These are phyloP conservation scores for Mycena galopus DNA, from an alignment of 768 basidiomycete genomes.

Conservation along the genomic window DNA sequence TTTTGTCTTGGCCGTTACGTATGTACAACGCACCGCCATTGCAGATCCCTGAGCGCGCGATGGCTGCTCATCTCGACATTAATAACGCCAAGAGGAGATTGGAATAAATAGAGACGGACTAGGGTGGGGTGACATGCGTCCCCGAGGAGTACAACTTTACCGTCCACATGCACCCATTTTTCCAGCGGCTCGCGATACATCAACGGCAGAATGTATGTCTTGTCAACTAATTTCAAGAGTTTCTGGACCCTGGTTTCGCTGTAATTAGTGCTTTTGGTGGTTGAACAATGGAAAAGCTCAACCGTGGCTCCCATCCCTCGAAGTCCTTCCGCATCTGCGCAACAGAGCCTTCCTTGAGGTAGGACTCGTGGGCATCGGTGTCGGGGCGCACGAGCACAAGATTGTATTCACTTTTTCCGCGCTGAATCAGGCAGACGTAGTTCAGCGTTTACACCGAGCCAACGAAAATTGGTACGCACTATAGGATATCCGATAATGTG, in stretches of 20 bases:
- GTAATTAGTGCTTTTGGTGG: neutral
- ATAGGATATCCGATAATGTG: slow-evolving; percentile 55
- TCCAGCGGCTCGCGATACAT: slow-evolving; percentile 62
- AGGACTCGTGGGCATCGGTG: slow-evolving; percentile 56
- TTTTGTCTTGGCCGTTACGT: no score
- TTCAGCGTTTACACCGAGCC: neutral
- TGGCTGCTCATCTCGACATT: slow-evolving; percentile 50
- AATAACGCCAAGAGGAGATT: neutral
- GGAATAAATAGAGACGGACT: neutral
- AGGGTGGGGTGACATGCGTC: slow-evolving; percentile 73
- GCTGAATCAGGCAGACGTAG: slow-evolving; percentile 34
- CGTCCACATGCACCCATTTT: slow-evolving; percentile 62
- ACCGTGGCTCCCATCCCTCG: slow-evolving; percentile 64
- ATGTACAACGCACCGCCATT: slow-evolving; percentile 60
- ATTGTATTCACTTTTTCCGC: slow-evolving; percentile 58
- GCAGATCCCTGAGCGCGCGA: slow-evolving; percentile 69
- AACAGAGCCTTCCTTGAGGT: slow-evolving; percentile 55
- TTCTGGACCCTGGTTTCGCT: slow-evolving; percentile 54
- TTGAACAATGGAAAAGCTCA: neutral
- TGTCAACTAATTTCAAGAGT: slow-evolving; percentile 58
- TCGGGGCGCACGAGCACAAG: slow-evolving; percentile 60
- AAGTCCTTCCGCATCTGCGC: slow-evolving; percentile 63
- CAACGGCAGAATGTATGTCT: slow-evolving; percentile 61
- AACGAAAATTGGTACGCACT: slow-evolving; percentile 37
- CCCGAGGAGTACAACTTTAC: slow-evolving; percentile 61